phyloP scores from a whole-genome alignment of 2,329 filamentous ascomycete genomes.

The Hirsutella minnesotensis region DNA sequence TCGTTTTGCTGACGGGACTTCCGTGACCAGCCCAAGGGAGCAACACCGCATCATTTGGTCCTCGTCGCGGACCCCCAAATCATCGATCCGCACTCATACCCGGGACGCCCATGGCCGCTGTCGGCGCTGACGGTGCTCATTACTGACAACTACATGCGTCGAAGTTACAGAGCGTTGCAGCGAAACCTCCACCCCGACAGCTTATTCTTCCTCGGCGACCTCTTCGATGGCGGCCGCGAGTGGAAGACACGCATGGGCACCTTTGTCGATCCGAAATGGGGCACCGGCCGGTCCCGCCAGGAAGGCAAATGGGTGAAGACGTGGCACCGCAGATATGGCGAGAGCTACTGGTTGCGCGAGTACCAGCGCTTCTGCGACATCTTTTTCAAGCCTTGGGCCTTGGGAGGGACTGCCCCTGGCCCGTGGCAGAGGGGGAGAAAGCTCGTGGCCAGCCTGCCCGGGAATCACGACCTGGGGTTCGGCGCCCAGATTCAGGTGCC shows the following conservation, averaged over 20 bases:
- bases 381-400: constrained; percentile 61
- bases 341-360: constrained; percentile 76
- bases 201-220: constrained; percentile 80
- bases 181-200: constrained; percentile 69
- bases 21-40: constrained; percentile 52
- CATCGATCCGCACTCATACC: constrained; percentile 91
- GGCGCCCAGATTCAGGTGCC: constrained; percentile 70
- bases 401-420: constrained; percentile 40
- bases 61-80: constrained; percentile 86
- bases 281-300: constrained; percentile 33
- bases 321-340: constrained; percentile 65
- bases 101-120: constrained; percentile 56
- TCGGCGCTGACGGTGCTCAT: constrained; percentile 43
- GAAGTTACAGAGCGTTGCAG: constrained; percentile 72
- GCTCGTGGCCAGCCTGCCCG: constrained; percentile 75
- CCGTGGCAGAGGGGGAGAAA: constrained; percentile 57
- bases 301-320: constrained; percentile 47
- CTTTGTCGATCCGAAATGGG: constrained; percentile 49
- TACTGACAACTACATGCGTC: constrained; percentile 82
- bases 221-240: constrained; percentile 92
- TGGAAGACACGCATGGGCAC: constrained; percentile 64
- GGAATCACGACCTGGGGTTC: constrained; percentile 92
- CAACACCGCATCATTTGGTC: constrained; percentile 71
- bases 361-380: constrained; percentile 78
- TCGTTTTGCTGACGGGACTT: background rate